A percentile compares a stretch with the other conserved stretches of the same genome.
Conservation (phyloP, 768 basidiomycete genomes). For the Pulveroboletus ravenelii region DNA sequence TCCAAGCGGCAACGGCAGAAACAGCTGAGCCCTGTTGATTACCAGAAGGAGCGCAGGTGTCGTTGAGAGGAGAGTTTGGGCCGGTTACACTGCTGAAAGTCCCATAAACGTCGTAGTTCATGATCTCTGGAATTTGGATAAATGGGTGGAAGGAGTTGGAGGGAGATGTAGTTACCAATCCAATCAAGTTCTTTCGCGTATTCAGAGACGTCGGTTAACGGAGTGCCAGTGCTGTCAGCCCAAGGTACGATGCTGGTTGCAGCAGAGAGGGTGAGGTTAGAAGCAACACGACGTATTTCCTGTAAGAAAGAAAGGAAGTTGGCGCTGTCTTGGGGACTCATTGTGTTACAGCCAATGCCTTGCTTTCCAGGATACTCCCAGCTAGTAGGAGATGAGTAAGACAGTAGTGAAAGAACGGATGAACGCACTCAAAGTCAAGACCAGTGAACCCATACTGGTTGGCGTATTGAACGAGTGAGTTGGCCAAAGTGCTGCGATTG, state of each 20-base stretch:
- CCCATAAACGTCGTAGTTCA: conserved; percentile 69
- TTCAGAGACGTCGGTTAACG: conserved; percentile 56
- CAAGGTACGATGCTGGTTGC: conserved; percentile 69
- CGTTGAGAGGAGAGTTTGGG: conserved; percentile 79
- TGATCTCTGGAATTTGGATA: conserved; percentile 44
- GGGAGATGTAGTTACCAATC: conserved; percentile 42
- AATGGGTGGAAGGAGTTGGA: neutral
- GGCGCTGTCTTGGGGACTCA: conserved; percentile 59
- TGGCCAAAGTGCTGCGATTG: conserved; percentile 57
- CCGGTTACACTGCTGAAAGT: conserved; percentile 55
- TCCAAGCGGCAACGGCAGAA: conserved; percentile 73
- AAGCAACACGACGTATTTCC: conserved; percentile 53
- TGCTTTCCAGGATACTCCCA: conserved; percentile 80
- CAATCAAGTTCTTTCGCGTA: conserved; percentile 73
- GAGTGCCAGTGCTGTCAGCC: conserved; percentile 48
- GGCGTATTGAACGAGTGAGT: conserved; percentile 47
- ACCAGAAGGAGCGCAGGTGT: conserved; percentile 59
- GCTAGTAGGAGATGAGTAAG: conserved; percentile 32
- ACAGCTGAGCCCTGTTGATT: conserved; percentile 71
- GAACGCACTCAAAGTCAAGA: conserved; percentile 63
- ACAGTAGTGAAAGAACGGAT: neutral
- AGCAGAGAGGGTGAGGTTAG: conserved; percentile 65
- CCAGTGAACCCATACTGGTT: conserved; percentile 50
- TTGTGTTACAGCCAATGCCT: conserved; percentile 68
- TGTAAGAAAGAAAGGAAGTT: conserved; percentile 79